Base-by-base conservation (phyloP, 2,329 filamentous ascomycete species). In the Botrytis pseudocinerea region DNA sequence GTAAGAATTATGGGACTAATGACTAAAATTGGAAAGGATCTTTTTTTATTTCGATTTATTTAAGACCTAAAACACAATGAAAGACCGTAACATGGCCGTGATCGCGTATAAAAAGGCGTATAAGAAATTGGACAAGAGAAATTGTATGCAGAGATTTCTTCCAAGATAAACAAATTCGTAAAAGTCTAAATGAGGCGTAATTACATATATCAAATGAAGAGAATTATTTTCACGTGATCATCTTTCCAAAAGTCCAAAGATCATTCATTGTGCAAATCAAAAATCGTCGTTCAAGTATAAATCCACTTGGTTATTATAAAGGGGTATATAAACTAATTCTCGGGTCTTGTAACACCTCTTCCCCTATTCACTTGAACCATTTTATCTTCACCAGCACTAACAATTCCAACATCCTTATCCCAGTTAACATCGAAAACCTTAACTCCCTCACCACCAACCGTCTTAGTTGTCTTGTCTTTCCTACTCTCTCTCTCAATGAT, bases 331-430 rank as follows among this genome's bases (percentile, higher is more conserved):
- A 70, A 59, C 57, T 73, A 71, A 71, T 65, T 69, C 22, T 70
- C 73, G 38, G 74, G 73, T 74, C 76, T 79, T 4, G 80, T 81
- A 68, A 81, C 77, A 40, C 79, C 80, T 73, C 76, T 77, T 10
- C 80, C 80, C 60, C 76, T 77, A 75, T 99, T 98, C 74, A 99
- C 90, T 85, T 99, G 96, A 79, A 99, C 91, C 84, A 89, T 91
- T 85, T 96, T 97, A 81, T 99, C 96, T 87, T 98, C 95, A 25
- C 95, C 94, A 61, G 87, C 94, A 79, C 93, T 97, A 62, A 98
- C 92, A 81, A 99, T 95, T 1, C 96, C 97, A 80, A 97, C 90
- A 10, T 90, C 88, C 81, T 87, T 85, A 82, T 98, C 93, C 96
- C 96, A 99, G 74, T 86, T 88, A 8, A 98, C 93, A 48, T 90